Evolutionary conservation across 129 eudicot genomes (phyloP), one percentile per base, ranked within the genome.

Genomic region (Oenanthe sinensis): DNA sequence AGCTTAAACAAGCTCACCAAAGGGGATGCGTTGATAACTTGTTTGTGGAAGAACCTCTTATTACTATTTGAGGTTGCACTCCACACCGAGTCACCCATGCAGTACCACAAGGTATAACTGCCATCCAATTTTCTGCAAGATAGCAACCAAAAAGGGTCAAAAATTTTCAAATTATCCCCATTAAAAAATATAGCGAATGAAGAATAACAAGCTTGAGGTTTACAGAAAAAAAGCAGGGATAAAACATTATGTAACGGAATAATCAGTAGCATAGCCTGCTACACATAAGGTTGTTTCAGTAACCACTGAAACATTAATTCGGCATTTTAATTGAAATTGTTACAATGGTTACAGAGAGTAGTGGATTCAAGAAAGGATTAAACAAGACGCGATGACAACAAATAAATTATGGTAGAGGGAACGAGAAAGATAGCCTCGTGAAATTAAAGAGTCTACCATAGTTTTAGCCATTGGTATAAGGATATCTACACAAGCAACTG

Each of bases 41-140:
- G 81, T 63, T 86, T 46, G 86, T 72, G 26, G 81, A 80, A 75
- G 87, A 77, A 63, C 86, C 83, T 81, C 83, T 83, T 4, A 80
- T 43, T 36, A 78, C 71, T 47, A 54, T 8, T 24, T 91, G 91
- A 74, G 97, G 93, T 71, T 91, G 89, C 72, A 87, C 76, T 60
- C 93, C 90, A 90, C 90, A 91, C 81, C 84, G 85, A 79, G 89
- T 87, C 84, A 84, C 91, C 91, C 91, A 91, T 75, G 93, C 87
- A 82, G 88, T 89, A 81, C 93, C 97, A 87, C 90, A 90, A 75
- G 92, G 97, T 70, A 89, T 81, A 10, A 91, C 83, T 44, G 94
- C 94, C 97, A 91, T 91, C 76, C 39, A 44, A 83, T 78, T 77
- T 81, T 79, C 77, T 74, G 81, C 52, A 87, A 45, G 76, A 78